Evolutionary conservation across 2,329 filamentous ascomycete species (phyloP).

Genomic region (Trichoderma arundinaceum): DNA sequence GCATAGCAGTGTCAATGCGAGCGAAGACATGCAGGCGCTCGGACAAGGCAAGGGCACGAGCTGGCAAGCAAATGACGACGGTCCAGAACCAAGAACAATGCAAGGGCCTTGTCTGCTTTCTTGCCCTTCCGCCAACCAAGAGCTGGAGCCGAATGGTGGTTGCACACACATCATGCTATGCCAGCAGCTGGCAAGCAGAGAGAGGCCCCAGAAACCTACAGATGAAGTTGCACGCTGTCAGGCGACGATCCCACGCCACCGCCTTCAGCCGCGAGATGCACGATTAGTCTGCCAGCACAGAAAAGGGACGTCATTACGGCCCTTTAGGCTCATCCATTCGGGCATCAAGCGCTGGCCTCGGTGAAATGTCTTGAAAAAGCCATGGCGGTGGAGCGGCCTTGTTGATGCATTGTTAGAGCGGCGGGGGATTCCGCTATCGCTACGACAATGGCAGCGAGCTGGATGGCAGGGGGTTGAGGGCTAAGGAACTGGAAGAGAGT

Average conservation of each 20-base stretch:
- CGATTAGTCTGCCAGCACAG: neutral
- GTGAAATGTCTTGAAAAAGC: slow-evolving; percentile 16
- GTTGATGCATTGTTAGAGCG: neutral
- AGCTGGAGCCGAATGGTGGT: slow-evolving; percentile 17
- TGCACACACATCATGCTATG: neutral
- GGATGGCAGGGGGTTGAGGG: neutral
- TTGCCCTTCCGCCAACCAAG: neutral
- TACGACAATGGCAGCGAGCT: neutral
- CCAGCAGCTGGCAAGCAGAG: neutral
- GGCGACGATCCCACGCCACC: slow-evolving; percentile 22
- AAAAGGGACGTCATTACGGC: slow-evolving; percentile 21
- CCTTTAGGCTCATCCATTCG: neutral
- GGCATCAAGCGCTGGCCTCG: slow-evolving; percentile 25
- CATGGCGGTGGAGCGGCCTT: slow-evolving; percentile 12
- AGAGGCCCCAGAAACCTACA: neutral
- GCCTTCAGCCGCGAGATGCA: slow-evolving; percentile 4
- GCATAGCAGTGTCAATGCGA: neutral
- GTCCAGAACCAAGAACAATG: neutral
- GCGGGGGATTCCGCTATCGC: slow-evolving; percentile 14
- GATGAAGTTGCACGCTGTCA: slow-evolving; percentile 1
- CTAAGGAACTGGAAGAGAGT: neutral
- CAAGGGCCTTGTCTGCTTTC: neutral
- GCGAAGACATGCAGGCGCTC: neutral
- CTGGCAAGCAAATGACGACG: neutral
- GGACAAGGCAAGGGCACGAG: neutral